A percentile compares a stretch with the other conserved stretches of the same genome.
These are phyloP conservation scores for Phanerodontia chrysosporium DNA, from an alignment of 768 basidiomycete genomes.

Conservation along the genomic window DNA sequence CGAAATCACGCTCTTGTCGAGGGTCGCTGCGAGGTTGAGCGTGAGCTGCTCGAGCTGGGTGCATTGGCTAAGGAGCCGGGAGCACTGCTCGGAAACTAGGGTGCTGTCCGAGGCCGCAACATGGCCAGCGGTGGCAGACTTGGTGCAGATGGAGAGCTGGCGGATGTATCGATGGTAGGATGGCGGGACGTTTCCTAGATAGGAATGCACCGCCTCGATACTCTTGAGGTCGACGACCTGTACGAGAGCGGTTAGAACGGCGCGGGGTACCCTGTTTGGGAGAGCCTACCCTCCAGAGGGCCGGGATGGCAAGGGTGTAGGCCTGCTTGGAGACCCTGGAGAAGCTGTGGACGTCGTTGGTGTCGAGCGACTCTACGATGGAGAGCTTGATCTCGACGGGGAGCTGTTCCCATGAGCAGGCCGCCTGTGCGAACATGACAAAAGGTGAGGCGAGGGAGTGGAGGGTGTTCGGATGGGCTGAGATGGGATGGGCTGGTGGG, in stretches of 20 bases:
- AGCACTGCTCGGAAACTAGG: conserved; percentile 41
- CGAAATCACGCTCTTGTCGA: conserved; percentile 45
- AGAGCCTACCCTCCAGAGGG: conserved; percentile 51
- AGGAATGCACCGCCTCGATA: conserved; percentile 43
- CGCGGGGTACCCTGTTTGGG: not conserved
- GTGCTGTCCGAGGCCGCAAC: not conserved
- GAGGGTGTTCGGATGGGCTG: not conserved
- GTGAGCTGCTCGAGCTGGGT: conserved; percentile 44
- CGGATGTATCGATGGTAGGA: conserved; percentile 47
- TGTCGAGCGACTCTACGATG: conserved; percentile 46
- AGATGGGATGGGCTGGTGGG: not conserved
- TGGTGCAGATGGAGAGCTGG: conserved; percentile 44
- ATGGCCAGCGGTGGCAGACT: conserved; percentile 25
- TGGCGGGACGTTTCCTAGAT: conserved; percentile 53
- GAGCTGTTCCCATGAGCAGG: conserved; percentile 46
- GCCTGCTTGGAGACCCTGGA: conserved; percentile 45
- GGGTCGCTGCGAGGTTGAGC: conserved; percentile 44
- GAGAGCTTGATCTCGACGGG: conserved; percentile 65
- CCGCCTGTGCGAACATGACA: not conserved
- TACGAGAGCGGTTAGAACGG: conserved; percentile 2
- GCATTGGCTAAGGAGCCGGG: conserved; percentile 45
- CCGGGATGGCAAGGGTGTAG: conserved; percentile 53
- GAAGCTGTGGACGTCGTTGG: conserved; percentile 41
- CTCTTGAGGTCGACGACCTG: conserved; percentile 48
- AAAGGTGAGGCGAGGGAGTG: conserved; percentile 5